Conservation (phyloP, 73 alveolate genomes). For the Uronychia binucleata region DNA sequence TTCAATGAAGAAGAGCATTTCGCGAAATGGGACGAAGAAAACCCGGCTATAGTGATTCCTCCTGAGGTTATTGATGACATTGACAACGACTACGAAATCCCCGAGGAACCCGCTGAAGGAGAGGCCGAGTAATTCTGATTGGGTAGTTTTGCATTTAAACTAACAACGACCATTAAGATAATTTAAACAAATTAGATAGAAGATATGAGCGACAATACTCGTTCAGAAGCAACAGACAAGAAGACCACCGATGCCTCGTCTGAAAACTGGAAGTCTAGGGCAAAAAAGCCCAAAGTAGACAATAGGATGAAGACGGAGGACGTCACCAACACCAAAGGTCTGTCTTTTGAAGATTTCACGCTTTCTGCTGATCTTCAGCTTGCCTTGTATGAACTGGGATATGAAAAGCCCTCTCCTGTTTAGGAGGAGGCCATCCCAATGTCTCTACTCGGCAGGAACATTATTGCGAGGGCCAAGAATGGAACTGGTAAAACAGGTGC, state of each 20-base stretch:
- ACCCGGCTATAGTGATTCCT: conserved; percentile 75
- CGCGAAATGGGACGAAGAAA: conserved; percentile 74
- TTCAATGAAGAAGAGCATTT: conserved; percentile 68
- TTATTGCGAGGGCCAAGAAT: conserved; percentile 96
- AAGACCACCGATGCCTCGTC: neutral
- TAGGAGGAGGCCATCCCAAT: conserved; percentile 95
- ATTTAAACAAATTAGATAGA: neutral
- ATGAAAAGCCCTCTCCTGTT: conserved; percentile 93
- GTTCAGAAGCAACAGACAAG: neutral
- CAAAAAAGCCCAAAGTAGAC: conserved; percentile 43
- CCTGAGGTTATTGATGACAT: conserved; percentile 74
- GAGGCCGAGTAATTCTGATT: conserved; percentile 5
- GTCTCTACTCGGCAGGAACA: conserved; percentile 79
- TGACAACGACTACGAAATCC: conserved; percentile 80
- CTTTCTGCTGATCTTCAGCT: conserved; percentile 74
- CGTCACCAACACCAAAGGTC: conserved; percentile 78
- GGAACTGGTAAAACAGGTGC: conserved; percentile 99
- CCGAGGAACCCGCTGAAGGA: conserved; percentile 15
- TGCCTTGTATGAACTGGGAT: conserved; percentile 95
- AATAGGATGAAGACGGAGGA: conserved; percentile 74
- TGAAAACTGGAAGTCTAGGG: conserved; percentile 1
- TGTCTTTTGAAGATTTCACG: conserved; percentile 75
- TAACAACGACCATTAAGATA: neutral
- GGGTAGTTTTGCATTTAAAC: neutral
- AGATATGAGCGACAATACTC: neutral